phyloP scores from a whole-genome alignment of 1,284 basidiomycete species.

The Pseudozyma sp. region DNA sequence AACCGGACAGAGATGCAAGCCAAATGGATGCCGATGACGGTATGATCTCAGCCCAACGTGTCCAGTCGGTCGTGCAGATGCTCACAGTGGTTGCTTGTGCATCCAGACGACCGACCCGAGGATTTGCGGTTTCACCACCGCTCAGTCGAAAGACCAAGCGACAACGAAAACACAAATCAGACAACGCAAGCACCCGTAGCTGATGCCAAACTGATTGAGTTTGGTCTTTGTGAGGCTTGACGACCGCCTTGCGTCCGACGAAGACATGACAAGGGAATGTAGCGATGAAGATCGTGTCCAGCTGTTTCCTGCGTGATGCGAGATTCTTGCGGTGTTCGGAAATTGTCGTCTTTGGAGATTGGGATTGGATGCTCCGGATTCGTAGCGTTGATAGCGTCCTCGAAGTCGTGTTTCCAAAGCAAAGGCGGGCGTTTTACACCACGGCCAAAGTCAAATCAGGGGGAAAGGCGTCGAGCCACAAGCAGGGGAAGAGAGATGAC shows the following conservation, averaged over 20 bases:
- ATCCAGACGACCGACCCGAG: constrained; percentile 18
- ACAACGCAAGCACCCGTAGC: constrained; percentile 65
- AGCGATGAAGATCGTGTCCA: background rate
- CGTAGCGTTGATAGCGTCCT: background rate
- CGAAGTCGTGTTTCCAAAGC: background rate
- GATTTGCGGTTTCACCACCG: constrained; percentile 11
- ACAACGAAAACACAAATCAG: constrained; percentile 15
- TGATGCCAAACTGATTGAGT: constrained; percentile 55
- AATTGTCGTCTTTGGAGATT: no score
- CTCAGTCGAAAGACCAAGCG: constrained; percentile 3
- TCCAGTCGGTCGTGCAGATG: constrained; percentile 13
- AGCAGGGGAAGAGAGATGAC: constrained; percentile 10
- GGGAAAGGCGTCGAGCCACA: constrained; percentile 37
- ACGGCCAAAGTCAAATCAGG: constrained; percentile 42
- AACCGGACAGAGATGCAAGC: background rate
- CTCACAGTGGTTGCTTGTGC: no score
- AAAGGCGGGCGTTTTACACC: constrained; percentile 10
- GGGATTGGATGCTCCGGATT: no score
- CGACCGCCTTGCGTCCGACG: constrained; percentile 25
- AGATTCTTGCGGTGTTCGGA: no score
- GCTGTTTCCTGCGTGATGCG: no score
- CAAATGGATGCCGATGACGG: constrained; percentile 51
- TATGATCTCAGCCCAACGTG: constrained; percentile 59
- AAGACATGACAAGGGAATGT: background rate
- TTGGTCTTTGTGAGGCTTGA: constrained; percentile 39